These are phyloP conservation scores for Monosporascus cannonballus DNA, from an alignment of 2,329 filamentous ascomycete species.

Conservation along the genomic window DNA sequence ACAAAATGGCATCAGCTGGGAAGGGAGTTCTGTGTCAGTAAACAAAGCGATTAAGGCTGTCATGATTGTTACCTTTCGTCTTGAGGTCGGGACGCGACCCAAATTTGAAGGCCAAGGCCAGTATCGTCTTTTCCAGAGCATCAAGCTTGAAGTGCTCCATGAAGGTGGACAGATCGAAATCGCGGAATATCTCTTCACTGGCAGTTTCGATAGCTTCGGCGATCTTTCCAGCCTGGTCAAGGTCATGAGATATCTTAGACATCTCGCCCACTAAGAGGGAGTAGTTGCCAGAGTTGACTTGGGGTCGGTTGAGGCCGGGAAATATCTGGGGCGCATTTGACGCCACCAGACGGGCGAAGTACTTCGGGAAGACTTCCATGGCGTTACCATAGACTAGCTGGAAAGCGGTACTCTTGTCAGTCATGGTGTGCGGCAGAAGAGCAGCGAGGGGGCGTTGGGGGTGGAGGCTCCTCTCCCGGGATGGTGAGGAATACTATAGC, in stretches of 20 bases:
- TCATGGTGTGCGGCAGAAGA: not conserved
- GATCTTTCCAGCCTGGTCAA: slow-evolving; percentile 81
- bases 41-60: slow-evolving; percentile 7
- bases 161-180: slow-evolving; percentile 94
- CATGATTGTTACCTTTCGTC: slow-evolving; percentile 65
- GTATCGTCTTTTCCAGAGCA: slow-evolving; percentile 76
- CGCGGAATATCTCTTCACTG: slow-evolving; percentile 88
- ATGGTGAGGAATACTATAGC: not conserved
- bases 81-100: slow-evolving; percentile 76
- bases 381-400: slow-evolving; percentile 95
- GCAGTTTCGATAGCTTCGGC: slow-evolving; percentile 87
- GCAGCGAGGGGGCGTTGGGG: slow-evolving; percentile 1
- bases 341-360: slow-evolving; percentile 86
- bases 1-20: slow-evolving; percentile 82
- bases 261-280: slow-evolving; percentile 77
- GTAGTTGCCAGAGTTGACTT: slow-evolving; percentile 75
- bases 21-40: slow-evolving; percentile 9
- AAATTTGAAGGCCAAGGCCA: slow-evolving; percentile 83
- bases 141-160: slow-evolving; percentile 95
- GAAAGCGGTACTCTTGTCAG: slow-evolving; percentile 9
- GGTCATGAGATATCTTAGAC: slow-evolving; percentile 74
- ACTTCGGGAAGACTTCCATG: slow-evolving; percentile 97
- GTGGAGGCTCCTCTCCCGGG: not conserved
- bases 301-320: slow-evolving; percentile 65
- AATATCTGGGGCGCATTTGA: slow-evolving; percentile 92